phyloP scores from a whole-genome alignment of 768 basidiomycete genomes.

The Xerocomellus intermedius region DNA sequence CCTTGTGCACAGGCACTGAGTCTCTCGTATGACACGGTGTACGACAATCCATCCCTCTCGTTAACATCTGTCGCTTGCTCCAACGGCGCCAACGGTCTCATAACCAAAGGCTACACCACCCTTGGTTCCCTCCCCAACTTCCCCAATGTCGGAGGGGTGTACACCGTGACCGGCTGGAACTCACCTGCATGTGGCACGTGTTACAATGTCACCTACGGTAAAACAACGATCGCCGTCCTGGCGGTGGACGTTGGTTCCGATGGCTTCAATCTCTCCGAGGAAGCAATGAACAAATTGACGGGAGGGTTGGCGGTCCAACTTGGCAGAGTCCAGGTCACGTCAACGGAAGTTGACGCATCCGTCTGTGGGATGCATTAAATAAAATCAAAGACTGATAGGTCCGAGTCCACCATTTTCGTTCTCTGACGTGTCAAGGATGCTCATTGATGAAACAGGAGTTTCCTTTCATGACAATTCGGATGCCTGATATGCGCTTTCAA shows the following conservation, averaged over 20 bases:
- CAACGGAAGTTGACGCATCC: slow-evolving; percentile 43
- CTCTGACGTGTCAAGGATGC: background rate
- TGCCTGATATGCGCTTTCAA: background rate
- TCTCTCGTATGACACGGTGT: slow-evolving; percentile 33
- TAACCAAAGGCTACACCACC: slow-evolving; percentile 31
- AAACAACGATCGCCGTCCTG: slow-evolving; percentile 18
- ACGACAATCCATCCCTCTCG: slow-evolving; percentile 24
- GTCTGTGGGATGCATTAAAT: slow-evolving; percentile 40
- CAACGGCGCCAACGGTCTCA: slow-evolving; percentile 31
- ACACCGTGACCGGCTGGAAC: slow-evolving; percentile 31
- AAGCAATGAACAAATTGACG: slow-evolving; percentile 57
- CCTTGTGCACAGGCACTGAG: slow-evolving; percentile 15
- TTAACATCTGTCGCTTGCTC: slow-evolving; percentile 32
- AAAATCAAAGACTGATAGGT: background rate
- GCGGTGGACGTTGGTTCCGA: slow-evolving; percentile 28
- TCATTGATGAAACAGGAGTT: background rate
- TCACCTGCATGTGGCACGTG: slow-evolving; percentile 35
- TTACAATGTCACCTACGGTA: slow-evolving; percentile 28
- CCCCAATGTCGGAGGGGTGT: slow-evolving; percentile 35
- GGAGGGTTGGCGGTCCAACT: slow-evolving; percentile 43
- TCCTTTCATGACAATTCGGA: background rate
- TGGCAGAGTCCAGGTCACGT: slow-evolving; percentile 47
- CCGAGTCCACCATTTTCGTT: background rate
- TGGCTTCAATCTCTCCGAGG: slow-evolving; percentile 40
- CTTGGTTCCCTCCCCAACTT: slow-evolving; percentile 32